Evolutionary conservation across 1,139 yeast genomes (phyloP).

Genomic region (Pichia sp.): DNA sequence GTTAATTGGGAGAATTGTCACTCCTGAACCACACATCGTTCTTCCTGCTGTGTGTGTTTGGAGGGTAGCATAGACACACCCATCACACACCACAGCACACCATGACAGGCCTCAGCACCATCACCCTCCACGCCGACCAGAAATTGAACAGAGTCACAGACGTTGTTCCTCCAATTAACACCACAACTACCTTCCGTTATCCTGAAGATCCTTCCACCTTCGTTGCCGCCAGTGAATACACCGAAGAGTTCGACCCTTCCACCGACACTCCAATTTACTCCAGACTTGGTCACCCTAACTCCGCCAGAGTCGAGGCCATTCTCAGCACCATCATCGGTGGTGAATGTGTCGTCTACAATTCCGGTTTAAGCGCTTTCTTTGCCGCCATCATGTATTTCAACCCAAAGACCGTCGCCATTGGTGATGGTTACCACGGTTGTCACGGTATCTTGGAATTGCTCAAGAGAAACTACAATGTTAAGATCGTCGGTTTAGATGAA

Average conservation of each 20-base stretch:
- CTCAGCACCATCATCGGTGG: conserved; percentile 57
- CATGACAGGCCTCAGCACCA: conserved; percentile 52
- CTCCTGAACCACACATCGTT: no score
- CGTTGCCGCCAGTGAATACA: conserved; percentile 37
- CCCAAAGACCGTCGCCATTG: conserved; percentile 76
- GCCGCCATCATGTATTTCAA: conserved; percentile 70
- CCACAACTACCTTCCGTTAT: conserved; percentile 76
- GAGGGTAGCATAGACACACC: no score
- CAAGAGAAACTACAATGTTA: conserved; percentile 57
- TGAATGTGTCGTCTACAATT: conserved; percentile 63
- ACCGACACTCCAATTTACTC: conserved; percentile 54
- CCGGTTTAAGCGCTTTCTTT: conserved; percentile 80
- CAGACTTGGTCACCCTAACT: conserved; percentile 70
- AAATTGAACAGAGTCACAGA: conserved; percentile 42
- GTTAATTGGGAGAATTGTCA: no score
- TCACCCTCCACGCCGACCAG: conserved; percentile 62
- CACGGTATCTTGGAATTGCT: conserved; percentile 66
- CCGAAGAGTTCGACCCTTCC: conserved; percentile 31
- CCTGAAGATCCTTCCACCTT: conserved; percentile 52
- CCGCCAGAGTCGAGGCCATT: conserved; percentile 63
- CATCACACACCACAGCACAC: background rate
- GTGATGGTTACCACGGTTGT: conserved; percentile 84
- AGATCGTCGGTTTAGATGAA: conserved; percentile 53
- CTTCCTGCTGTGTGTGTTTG: no score
- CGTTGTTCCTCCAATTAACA: conserved; percentile 78